These are phyloP conservation scores for Hygrophoropsis aurantiaca DNA, from an alignment of 768 basidiomycete species.

Conservation along the genomic window DNA sequence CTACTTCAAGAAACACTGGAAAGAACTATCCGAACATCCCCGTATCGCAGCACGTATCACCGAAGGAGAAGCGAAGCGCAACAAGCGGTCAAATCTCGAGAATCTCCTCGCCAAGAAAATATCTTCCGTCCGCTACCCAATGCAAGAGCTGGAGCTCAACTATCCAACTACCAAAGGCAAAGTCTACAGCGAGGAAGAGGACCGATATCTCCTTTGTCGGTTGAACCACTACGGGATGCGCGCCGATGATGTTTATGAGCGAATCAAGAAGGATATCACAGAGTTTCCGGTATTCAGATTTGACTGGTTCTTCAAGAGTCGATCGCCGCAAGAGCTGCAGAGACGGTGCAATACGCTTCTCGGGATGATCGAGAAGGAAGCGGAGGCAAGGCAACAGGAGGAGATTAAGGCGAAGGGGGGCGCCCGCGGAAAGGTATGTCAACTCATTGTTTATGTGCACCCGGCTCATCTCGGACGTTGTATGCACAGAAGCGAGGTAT, in stretches of 20 bases:
- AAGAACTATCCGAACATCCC: slow-evolving; percentile 78
- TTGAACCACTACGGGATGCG: slow-evolving; percentile 90
- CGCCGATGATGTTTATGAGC: slow-evolving; percentile 86
- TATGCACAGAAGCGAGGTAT: slow-evolving; percentile 78
- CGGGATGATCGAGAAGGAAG: slow-evolving; percentile 92
- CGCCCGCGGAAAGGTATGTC: slow-evolving; percentile 62
- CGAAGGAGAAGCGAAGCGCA: slow-evolving; percentile 88
- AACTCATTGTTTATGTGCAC: not conserved
- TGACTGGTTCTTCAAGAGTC: slow-evolving; percentile 97
- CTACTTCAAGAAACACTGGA: slow-evolving; percentile 89
- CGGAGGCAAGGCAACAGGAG: slow-evolving; percentile 62
- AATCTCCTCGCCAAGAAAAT: slow-evolving; percentile 82
- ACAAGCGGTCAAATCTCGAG: slow-evolving; percentile 80
- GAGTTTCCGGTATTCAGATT: slow-evolving; percentile 98
- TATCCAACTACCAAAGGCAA: slow-evolving; percentile 97
- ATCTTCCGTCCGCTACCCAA: slow-evolving; percentile 78
- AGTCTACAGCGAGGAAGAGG: slow-evolving; percentile 95
- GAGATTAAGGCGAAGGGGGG: slow-evolving; percentile 60
- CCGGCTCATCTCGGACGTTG: too few species aligned
- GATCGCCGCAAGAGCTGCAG: slow-evolving; percentile 86
- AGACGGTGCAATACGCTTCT: slow-evolving; percentile 86
- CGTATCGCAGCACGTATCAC: slow-evolving; percentile 81
- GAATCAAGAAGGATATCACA: slow-evolving; percentile 93
- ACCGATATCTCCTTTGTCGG: slow-evolving; percentile 89
- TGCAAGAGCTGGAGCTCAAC: slow-evolving; percentile 95